These are phyloP conservation scores for Boletus rubroflammeus DNA, from an alignment of 768 basidiomycete genomes.

Conservation along the genomic window DNA sequence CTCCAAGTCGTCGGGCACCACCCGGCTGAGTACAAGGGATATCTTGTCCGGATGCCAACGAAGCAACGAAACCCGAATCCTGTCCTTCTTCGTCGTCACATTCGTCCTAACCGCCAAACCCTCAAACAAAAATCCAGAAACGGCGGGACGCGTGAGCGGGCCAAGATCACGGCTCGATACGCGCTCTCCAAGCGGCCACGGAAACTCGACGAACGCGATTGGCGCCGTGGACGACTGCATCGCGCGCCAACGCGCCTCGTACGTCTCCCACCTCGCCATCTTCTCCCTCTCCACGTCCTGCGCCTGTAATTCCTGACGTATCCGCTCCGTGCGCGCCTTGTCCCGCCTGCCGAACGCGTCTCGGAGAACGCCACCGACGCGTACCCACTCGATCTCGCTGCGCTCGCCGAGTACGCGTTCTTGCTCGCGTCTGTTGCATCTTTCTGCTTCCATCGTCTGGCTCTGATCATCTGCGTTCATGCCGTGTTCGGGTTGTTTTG, in stretches of 20 bases:
- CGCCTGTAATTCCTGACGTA: constrained; percentile 45
- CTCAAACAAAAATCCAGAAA: constrained; percentile 52
- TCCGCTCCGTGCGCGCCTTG: constrained; percentile 43
- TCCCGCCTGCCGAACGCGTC: constrained; percentile 49
- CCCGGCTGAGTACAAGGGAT: constrained; percentile 39
- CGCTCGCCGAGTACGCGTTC: constrained; percentile 42
- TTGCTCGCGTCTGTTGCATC: constrained; percentile 20
- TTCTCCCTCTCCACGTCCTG: constrained; percentile 41
- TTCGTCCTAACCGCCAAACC: constrained; percentile 41
- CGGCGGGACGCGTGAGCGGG: constrained; percentile 36
- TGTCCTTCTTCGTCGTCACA: constrained; percentile 44
- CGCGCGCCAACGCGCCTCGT: constrained; percentile 50
- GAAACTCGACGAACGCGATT: constrained; percentile 50
- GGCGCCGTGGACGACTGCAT: constrained; percentile 30
- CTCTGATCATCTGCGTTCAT: background rate
- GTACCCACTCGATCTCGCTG: constrained; percentile 59
- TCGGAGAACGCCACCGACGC: constrained; percentile 52
- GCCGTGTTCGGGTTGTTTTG: background rate
- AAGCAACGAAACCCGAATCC: constrained; percentile 56
- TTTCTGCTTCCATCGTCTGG: constrained; percentile 13
- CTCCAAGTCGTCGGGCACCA: constrained; percentile 43
- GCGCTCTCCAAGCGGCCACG: constrained; percentile 51
- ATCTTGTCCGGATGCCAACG: constrained; percentile 72
- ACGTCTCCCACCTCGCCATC: constrained; percentile 46
- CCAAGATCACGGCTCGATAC: constrained; percentile 18